A percentile compares a stretch with the other conserved stretches of the same genome.
Evolutionary conservation across 1,284 basidiomycete species (phyloP).

Genomic region (Trichosporon asahii): DNA sequence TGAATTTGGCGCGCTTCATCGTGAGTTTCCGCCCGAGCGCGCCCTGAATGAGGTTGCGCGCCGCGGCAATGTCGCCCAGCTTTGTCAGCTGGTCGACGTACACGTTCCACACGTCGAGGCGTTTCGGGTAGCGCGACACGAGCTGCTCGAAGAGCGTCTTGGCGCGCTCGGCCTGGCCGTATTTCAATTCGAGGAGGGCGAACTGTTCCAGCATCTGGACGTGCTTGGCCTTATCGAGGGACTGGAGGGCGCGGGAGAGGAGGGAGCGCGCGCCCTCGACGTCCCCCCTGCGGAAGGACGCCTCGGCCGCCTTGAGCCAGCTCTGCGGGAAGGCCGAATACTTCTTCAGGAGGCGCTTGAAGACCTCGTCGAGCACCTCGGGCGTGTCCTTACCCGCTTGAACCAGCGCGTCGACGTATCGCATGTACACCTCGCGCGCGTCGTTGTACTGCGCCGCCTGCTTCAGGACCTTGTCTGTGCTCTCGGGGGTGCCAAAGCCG

Average conservation of each 20-base stretch:
- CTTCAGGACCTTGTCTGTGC: constrained; percentile 74
- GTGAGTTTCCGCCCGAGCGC: constrained; percentile 81
- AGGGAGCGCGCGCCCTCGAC: constrained; percentile 79
- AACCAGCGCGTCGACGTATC: constrained; percentile 79
- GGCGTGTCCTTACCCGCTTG: constrained; percentile 71
- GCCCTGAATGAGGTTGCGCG: constrained; percentile 78
- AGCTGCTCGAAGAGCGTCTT: constrained; percentile 96
- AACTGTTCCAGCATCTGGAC: constrained; percentile 92
- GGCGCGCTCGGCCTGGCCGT: constrained; percentile 89
- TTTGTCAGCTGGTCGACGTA: constrained; percentile 94
- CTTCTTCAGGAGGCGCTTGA: constrained; percentile 81
- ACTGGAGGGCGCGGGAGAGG: constrained; percentile 83
- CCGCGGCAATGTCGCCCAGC: constrained; percentile 68
- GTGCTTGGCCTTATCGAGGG: constrained; percentile 92
- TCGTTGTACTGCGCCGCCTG: constrained; percentile 90
- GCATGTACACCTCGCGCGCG: constrained; percentile 81
- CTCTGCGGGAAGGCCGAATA: constrained; percentile 86
- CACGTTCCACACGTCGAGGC: constrained; percentile 92
- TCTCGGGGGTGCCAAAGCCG: constrained; percentile 80
- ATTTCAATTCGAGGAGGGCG: constrained; percentile 90
- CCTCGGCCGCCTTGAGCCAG: constrained; percentile 84
- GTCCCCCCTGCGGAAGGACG: constrained; percentile 65
- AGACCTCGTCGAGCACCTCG: constrained; percentile 77
- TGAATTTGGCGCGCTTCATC: constrained; percentile 86
- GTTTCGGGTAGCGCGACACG: constrained; percentile 86